A percentile compares a stretch with the other conserved stretches of the same genome.
These are phyloP conservation scores for Cytospora schulzeri DNA, from an alignment of 2,329 filamentous ascomycete species.

Conservation along the genomic window DNA sequence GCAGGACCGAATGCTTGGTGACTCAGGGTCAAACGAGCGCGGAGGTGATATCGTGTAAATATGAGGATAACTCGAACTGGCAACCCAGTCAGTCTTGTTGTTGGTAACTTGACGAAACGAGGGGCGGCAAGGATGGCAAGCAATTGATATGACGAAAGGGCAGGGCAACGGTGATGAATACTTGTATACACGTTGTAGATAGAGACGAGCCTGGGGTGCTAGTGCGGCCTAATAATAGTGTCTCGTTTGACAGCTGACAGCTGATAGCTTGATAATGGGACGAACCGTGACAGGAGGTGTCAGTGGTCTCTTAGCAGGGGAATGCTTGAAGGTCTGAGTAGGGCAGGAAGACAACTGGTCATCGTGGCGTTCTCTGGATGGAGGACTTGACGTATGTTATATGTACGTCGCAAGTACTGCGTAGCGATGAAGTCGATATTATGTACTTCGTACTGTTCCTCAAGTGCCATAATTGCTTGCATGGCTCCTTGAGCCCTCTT, in stretches of 20 bases:
- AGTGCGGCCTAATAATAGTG: constrained; percentile 6
- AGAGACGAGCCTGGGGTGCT: neutral
- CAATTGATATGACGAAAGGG: neutral
- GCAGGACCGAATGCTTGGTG: constrained; percentile 6
- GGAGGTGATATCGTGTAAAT: neutral
- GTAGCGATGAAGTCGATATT: neutral
- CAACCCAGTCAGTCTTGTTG: neutral
- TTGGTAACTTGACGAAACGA: neutral
- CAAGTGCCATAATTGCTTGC: constrained; percentile 10
- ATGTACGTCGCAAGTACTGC: constrained; percentile 16
- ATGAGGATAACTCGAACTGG: neutral
- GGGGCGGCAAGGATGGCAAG: neutral
- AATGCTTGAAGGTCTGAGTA: constrained; percentile 16
- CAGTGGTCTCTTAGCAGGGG: constrained; percentile 11
- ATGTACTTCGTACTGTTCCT: constrained; percentile 5
- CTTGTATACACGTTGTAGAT: constrained; percentile 8
- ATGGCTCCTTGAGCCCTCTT: constrained; percentile 11
- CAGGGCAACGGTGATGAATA: constrained; percentile 4
- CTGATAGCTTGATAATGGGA: constrained; percentile 8
- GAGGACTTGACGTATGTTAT: constrained; percentile 20
- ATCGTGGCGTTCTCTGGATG: constrained; percentile 11
- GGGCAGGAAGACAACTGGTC: constrained; percentile 1
- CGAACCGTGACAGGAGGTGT: constrained; percentile 9
- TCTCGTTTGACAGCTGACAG: constrained; percentile 10
- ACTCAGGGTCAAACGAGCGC: constrained; percentile 5